Evolutionary conservation across 2,329 filamentous ascomycete genomes (phyloP), one percentile per base, ranked within the genome.

Genomic region (Stagonosporopsis vannaccii): DNA sequence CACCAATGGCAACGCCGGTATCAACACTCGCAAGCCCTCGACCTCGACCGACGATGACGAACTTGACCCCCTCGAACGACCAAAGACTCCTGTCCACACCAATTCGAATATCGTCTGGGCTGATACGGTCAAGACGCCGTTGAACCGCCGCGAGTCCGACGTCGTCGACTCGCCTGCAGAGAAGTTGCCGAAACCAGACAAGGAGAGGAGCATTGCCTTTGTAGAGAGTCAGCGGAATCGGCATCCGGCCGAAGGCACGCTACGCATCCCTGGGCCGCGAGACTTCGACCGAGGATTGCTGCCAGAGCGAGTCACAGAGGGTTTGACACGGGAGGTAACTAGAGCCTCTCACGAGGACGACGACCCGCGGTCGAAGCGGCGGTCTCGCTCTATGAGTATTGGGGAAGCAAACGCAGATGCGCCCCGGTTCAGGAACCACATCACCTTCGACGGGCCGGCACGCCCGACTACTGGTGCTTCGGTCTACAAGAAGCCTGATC

Each of bases 181-280:
- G 9, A 79, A 80, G 8, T 68, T 88, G 9, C 84, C 85, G 0
- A 74, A 78, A 4, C 81, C 78, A 42, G 81, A 83, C 30, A 82
- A 90, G 40, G 90, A 92, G 51, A 89, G 93, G 59, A 91, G 96
- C 69, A 96, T 97, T 68, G 90, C 90, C 6, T 95, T 98, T 67
- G 75, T 97, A 13, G 87, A 97, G 73, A 88, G 90, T 28, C 94
- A 97, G 73, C 86, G 92, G 33, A 89, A 91, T 52, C 85, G 92
- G 35, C 88, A 91, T 51, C 82, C 81, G 1, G 86, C 87, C 59
- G 88, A 90, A 52, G 87, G 88, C 30, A 87, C 92, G 0, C 79
- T 98, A 39, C 89, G 92, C 36, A 98, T 99, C 66, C 95, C 95
- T 0, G 93, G 93, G 19, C 95, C 95, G 1, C 84, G 93, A 66